These are phyloP conservation scores for Chaetomiaceae sp. DNA, from an alignment of 2,329 filamentous ascomycete genomes.

Conservation along the genomic window DNA sequence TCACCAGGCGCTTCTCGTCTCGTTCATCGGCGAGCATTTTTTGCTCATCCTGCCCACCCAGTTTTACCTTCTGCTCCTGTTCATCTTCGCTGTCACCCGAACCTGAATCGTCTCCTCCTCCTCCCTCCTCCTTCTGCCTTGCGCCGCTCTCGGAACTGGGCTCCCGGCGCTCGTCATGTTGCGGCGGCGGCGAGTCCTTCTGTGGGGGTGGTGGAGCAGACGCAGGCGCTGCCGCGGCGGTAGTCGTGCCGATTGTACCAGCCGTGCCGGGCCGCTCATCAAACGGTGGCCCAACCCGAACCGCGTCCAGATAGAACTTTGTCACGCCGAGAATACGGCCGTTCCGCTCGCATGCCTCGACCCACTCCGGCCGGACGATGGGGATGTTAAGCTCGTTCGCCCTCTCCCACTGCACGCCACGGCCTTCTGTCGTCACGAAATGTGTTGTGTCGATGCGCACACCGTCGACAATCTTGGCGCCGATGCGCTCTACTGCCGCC, in stretches of 20 bases:
- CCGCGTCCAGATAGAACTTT: constrained; percentile 90
- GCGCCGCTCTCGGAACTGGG: constrained; percentile 21
- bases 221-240: constrained; percentile 4
- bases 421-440: constrained; percentile 92
- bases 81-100: constrained; percentile 32
- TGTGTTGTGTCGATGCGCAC: constrained; percentile 97
- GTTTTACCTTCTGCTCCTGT: constrained; percentile 36
- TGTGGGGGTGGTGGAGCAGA: constrained; percentile 26
- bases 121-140: constrained; percentile 31
- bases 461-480: constrained; percentile 82
- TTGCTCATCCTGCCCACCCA: constrained; percentile 44
- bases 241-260: constrained; percentile 7
- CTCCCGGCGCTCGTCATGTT: too few relatives aligned
- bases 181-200: constrained; percentile 29
- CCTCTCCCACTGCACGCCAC: constrained; percentile 90
- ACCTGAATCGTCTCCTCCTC: constrained; percentile 27
- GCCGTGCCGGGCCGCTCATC: constrained; percentile 21
- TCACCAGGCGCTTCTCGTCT: constrained; percentile 50
- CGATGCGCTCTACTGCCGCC: constrained; percentile 77
- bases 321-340: constrained; percentile 90
- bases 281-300: constrained; percentile 31
- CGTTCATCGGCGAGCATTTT: constrained; percentile 49
- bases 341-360: constrained; percentile 91
- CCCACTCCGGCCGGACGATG: constrained; percentile 93
- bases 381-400: constrained; percentile 97